Percentiles rank a stretch among this genome's conserved stretches.
Conservation (phyloP, 225 moss, liverwort and hornwort species). For the Neckera pumila region DNA sequence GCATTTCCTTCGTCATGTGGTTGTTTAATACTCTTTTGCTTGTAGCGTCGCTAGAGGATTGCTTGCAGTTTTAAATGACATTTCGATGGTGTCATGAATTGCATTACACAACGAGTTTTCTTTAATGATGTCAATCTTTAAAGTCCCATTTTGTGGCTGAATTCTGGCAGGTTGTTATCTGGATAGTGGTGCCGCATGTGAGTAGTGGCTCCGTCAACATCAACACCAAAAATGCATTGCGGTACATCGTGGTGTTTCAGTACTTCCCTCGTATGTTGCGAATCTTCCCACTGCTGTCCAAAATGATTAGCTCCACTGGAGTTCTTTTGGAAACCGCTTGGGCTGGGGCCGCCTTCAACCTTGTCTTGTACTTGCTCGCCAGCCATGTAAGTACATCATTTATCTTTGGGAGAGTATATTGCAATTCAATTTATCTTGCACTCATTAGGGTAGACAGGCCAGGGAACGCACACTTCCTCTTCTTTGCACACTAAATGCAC, state of each 20-base stretch:
- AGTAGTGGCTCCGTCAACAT: constrained; percentile 4
- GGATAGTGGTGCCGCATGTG: constrained; percentile 36
- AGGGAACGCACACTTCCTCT: neutral
- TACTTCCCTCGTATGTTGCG: constrained; percentile 45
- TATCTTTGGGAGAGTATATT: neutral
- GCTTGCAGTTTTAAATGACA: neutral
- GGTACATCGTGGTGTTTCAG: constrained; percentile 41
- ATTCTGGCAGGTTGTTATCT: constrained; percentile 29
- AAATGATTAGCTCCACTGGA: constrained; percentile 61
- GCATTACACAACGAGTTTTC: neutral
- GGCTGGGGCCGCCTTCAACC: constrained; percentile 90
- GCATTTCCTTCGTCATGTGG: neutral
- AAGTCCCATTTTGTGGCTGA: no score
- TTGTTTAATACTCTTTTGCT: neutral
- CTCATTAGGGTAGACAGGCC: neutral
- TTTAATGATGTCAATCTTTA: neutral
- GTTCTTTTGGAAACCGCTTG: constrained; percentile 86
- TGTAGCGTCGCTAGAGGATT: neutral
- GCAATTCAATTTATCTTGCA: neutral
- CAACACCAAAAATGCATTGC: constrained; percentile 31
- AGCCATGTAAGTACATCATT: constrained; percentile 46
- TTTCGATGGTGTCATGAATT: neutral
- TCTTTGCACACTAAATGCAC: neutral
- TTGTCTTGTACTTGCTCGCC: constrained; percentile 72
- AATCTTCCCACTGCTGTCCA: constrained; percentile 39